Evolutionary conservation across 2,329 filamentous ascomycete species (phyloP).

Genomic region (Geosmithia morbida): DNA sequence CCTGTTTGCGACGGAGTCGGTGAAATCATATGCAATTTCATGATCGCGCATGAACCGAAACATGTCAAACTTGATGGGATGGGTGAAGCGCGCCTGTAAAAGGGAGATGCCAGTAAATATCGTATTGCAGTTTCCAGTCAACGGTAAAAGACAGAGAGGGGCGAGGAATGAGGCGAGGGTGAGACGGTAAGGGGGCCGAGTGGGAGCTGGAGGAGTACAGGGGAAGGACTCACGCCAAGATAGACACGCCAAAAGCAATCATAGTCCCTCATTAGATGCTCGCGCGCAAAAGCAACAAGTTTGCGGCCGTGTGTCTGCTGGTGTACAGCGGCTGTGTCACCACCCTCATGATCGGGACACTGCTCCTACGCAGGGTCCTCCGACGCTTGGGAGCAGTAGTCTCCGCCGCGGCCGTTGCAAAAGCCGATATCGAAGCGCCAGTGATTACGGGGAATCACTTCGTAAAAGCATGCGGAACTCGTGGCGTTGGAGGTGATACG

Average conservation of each 20-base stretch:
- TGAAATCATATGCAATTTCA: slow-evolving; percentile 64
- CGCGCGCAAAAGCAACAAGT: slow-evolving; percentile 67
- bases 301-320: slow-evolving; percentile 43
- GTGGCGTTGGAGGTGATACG: slow-evolving; percentile 51
- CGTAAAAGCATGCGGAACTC: slow-evolving; percentile 56
- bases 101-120: slow-evolving; percentile 6
- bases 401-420: not conserved
- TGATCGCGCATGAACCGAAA: slow-evolving; percentile 78
- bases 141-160: not conserved
- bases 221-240: slow-evolving; percentile 32
- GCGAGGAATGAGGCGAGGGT: not conserved
- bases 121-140: not conserved
- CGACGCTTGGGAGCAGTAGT: not conserved
- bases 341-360: not conserved
- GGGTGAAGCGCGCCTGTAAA: slow-evolving; percentile 35
- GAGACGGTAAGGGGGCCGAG: too few relatives aligned
- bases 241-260: slow-evolving; percentile 49
- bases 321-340: not conserved
- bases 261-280: slow-evolving; percentile 50
- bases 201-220: not conserved
- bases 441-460: slow-evolving; percentile 53
- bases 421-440: slow-evolving; percentile 34
- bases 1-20: slow-evolving; percentile 31
- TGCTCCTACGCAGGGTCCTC: slow-evolving; percentile 2
- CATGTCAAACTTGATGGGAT: slow-evolving; percentile 65